phyloP scores from a whole-genome alignment of 768 basidiomycete species.

The Trametes maxima region DNA sequence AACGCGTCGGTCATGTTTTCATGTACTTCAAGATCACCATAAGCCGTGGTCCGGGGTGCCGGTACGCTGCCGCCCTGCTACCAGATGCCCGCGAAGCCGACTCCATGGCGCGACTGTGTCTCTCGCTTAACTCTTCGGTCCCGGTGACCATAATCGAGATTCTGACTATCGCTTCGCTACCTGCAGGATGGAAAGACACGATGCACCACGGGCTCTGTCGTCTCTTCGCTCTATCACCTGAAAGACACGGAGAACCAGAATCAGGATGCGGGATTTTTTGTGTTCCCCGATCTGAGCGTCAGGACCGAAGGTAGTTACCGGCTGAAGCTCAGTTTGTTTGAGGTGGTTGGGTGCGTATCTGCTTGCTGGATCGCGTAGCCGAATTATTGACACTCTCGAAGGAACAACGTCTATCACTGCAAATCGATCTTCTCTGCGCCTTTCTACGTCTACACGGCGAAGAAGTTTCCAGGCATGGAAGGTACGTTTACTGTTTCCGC shows the following conservation, averaged over 20 bases:
- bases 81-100: too few species aligned
- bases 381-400: slow-evolving; percentile 32
- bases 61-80: neutral
- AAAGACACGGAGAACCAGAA: slow-evolving; percentile 63
- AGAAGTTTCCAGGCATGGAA: slow-evolving; percentile 97
- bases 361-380: neutral
- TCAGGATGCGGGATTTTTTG: slow-evolving; percentile 89
- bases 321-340: slow-evolving; percentile 74
- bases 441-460: slow-evolving; percentile 94
- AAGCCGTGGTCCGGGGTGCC: neutral
- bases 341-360: slow-evolving; percentile 82
- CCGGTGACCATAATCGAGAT: neutral
- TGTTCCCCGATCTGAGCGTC: slow-evolving; percentile 93
- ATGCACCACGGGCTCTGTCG: slow-evolving; percentile 89
- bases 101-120: too few species aligned
- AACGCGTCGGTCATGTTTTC: too few species aligned
- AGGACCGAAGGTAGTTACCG: slow-evolving; percentile 91
- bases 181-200: slow-evolving; percentile 87
- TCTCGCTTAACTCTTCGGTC: too few species aligned
- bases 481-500: slow-evolving; percentile 47
- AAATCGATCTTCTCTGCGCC: slow-evolving; percentile 86
- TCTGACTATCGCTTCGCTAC: neutral
- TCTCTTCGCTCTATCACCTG: slow-evolving; percentile 88
- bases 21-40: neutral
- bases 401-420: slow-evolving; percentile 86